A percentile compares a stretch with the other conserved stretches of the same genome.
These are phyloP conservation scores for Lotmaria passim DNA, from an alignment of 208 protist genomes.

Conservation along the genomic window DNA sequence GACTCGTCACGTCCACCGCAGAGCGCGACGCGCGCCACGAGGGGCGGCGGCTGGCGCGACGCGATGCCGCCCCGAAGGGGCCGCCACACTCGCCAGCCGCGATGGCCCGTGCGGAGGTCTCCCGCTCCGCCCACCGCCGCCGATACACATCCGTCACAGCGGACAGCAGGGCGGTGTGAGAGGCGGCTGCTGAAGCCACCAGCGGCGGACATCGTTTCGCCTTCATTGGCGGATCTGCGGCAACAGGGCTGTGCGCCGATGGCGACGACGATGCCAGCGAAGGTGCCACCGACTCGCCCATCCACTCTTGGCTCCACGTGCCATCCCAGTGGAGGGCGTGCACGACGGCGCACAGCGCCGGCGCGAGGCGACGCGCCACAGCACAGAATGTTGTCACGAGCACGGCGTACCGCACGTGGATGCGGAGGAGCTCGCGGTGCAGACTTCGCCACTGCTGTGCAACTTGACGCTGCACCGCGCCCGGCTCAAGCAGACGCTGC, in stretches of 20 bases:
- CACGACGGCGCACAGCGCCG: slow-evolving; percentile 18
- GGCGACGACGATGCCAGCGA: neutral
- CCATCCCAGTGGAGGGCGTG: slow-evolving; percentile 30
- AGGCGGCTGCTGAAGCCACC: neutral
- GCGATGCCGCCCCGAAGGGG: neutral
- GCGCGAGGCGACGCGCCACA: slow-evolving; percentile 13
- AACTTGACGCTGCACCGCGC: neutral
- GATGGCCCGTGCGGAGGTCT: neutral
- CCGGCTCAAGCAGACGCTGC: slow-evolving; percentile 10
- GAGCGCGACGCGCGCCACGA: slow-evolving; percentile 16
- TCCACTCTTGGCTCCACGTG: neutral
- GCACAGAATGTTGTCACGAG: slow-evolving; percentile 25
- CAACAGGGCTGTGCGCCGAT: neutral
- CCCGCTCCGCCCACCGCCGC: slow-evolving; percentile 2
- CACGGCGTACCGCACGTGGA: slow-evolving; percentile 27
- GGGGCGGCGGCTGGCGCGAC: neutral
- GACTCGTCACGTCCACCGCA: slow-evolving; percentile 35
- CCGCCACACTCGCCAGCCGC: neutral
- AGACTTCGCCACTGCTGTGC: slow-evolving; percentile 4
- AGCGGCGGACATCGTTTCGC: neutral
- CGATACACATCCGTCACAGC: slow-evolving; percentile 11
- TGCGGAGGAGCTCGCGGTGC: slow-evolving; percentile 13
- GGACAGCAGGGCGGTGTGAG: slow-evolving; percentile 2
- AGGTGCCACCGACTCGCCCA: too few relatives aligned
- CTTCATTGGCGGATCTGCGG: neutral